Percentiles rank a stretch among this genome's conserved stretches.
Conservation (phyloP, 1,284 basidiomycete species). For the Puccinia brachypodii region DNA sequence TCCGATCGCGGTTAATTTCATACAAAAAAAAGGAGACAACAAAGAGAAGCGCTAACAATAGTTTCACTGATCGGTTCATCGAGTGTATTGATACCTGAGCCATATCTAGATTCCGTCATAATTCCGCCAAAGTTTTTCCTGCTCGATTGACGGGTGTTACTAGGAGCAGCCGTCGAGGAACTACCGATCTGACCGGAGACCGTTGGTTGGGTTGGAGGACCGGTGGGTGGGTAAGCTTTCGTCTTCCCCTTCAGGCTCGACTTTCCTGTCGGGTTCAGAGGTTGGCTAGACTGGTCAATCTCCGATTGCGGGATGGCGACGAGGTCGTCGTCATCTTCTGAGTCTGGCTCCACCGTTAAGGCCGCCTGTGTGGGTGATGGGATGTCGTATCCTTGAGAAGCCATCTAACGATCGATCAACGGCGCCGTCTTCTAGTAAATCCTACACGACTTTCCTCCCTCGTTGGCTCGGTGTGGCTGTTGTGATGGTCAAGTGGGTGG, state of each 20-base stretch:
- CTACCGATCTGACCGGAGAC: slow-evolving; percentile 74
- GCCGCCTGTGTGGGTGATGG: slow-evolving; percentile 32
- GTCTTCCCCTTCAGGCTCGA: slow-evolving; percentile 24
- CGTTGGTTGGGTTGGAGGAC: slow-evolving; percentile 52
- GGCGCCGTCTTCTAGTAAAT: too few relatives aligned
- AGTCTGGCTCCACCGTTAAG: slow-evolving; percentile 37
- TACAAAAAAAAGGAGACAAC: background rate
- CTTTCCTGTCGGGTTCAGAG: background rate
- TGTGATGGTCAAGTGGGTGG: too few relatives aligned
- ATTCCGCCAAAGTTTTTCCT: slow-evolving; percentile 76
- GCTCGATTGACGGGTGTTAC: slow-evolving; percentile 55
- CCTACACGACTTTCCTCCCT: too few relatives aligned
- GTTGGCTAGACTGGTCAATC: slow-evolving; percentile 9
- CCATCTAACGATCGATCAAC: background rate
- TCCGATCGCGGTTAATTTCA: slow-evolving; percentile 1
- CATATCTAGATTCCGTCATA: slow-evolving; percentile 77
- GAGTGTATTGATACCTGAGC: slow-evolving; percentile 73
- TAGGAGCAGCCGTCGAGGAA: slow-evolving; percentile 55
- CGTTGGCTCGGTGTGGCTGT: too few relatives aligned
- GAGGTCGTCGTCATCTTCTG: slow-evolving; percentile 30
- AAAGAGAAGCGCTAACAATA: slow-evolving; percentile 66
- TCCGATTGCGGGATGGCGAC: slow-evolving; percentile 37
- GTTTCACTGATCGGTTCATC: slow-evolving; percentile 86
- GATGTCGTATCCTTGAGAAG: slow-evolving; percentile 34
- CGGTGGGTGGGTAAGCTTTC: background rate